Conservation (phyloP, 441 rosid genomes). For the Erodium trifolium region DNA sequence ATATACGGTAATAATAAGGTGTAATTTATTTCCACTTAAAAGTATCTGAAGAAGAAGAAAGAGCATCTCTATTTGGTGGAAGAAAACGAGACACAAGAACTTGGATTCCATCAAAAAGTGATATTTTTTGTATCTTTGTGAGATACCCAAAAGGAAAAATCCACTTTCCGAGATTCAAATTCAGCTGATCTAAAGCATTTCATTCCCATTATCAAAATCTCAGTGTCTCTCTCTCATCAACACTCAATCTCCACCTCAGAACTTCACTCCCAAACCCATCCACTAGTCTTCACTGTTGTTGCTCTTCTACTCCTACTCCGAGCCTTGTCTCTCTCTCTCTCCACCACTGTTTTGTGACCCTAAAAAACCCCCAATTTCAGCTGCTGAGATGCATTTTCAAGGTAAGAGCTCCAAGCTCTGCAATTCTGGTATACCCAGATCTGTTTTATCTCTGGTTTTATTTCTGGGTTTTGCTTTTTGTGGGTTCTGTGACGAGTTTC, state of each 20-base stretch:
- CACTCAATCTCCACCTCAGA: conserved; percentile 11
- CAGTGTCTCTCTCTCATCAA: conserved; percentile 6
- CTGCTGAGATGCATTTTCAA: conserved; percentile 25
- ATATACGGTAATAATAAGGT: too few species aligned
- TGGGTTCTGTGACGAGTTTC: conserved; percentile 22
- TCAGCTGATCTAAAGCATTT: conserved; percentile 2
- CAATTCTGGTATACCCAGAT: conserved; percentile 14
- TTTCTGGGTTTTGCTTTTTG: conserved; percentile 22
- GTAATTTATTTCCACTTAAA: too few species aligned
- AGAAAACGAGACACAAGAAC: conserved; percentile 7
- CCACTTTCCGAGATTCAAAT: conserved; percentile 22
- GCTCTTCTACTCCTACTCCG: not conserved
- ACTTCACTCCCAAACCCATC: conserved; percentile 8
- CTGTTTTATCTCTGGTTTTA: conserved; percentile 21
- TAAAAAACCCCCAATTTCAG: conserved; percentile 3
- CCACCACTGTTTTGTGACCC: not conserved
- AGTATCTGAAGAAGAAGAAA: not conserved
- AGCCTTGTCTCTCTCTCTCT: not conserved
- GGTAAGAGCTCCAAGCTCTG: conserved; percentile 20
- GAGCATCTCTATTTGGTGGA: conserved; percentile 15
- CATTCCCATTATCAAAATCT: conserved; percentile 19
- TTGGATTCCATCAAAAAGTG: conserved; percentile 18
- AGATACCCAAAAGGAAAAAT: conserved; percentile 3
- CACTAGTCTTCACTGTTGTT: conserved; percentile 1
- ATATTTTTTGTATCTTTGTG: conserved; percentile 11